Percentiles rank a stretch among this genome's conserved stretches.
These are phyloP conservation scores for Paecilomyces fulvus DNA, from an alignment of 2,329 filamentous ascomycete genomes.

Conservation along the genomic window DNA sequence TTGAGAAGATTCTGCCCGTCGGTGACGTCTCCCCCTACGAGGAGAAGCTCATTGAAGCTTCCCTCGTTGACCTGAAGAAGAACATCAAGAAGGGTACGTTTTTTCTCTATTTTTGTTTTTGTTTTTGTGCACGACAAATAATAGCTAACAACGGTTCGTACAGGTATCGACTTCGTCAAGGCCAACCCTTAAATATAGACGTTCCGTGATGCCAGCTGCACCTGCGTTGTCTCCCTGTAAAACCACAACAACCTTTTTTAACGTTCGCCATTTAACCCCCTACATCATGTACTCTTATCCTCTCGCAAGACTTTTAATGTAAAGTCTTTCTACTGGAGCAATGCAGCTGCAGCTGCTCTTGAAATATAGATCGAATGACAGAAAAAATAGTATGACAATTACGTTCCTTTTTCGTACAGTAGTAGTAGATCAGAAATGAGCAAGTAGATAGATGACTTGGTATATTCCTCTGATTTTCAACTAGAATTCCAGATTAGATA, in stretches of 20 bases:
- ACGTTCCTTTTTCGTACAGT: too few relatives aligned
- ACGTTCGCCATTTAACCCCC: constrained; percentile 5
- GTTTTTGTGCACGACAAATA: too few relatives aligned
- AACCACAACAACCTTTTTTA: constrained; percentile 13
- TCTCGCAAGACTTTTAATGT: constrained; percentile 4
- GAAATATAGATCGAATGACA: neutral
- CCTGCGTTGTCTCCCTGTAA: constrained; percentile 17
- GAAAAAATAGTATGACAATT: neutral
- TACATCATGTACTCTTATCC: constrained; percentile 5
- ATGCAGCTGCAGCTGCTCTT: constrained; percentile 12
- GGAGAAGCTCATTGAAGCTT: constrained; percentile 80
- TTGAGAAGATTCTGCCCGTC: constrained; percentile 83
- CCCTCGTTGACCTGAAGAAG: constrained; percentile 57
- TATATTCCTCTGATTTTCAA: too few relatives aligned
- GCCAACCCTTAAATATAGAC: constrained; percentile 40
- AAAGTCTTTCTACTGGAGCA: constrained; percentile 14
- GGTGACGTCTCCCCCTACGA: constrained; percentile 78
- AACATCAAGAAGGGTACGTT: constrained; percentile 85
- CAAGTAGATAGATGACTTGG: neutral
- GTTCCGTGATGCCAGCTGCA: constrained; percentile 10
- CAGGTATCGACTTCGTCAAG: constrained; percentile 53
- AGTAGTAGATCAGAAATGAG: neutral
- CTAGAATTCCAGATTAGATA: too few relatives aligned
- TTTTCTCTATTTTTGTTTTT: neutral
- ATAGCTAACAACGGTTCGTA: constrained; percentile 2